phyloP scores from a whole-genome alignment of 2,329 filamentous ascomycete species.

The Zymoseptoria crescenta region DNA sequence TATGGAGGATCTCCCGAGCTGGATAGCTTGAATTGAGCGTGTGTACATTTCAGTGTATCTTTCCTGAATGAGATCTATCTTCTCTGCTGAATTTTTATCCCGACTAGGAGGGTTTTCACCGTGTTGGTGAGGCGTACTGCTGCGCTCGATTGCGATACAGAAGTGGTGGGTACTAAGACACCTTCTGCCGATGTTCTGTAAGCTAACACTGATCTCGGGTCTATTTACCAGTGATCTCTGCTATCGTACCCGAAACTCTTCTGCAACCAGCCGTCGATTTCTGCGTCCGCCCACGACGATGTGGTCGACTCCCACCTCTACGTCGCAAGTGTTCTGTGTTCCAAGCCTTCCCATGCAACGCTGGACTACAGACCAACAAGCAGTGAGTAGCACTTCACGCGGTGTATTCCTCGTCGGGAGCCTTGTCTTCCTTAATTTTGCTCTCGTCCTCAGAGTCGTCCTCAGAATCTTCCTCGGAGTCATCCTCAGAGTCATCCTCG shows the following conservation, averaged over 20 bases:
- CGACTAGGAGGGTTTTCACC: neutral
- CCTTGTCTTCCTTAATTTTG: no score
- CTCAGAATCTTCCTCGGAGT: no score
- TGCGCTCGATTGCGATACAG: neutral
- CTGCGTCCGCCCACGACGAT: no score
- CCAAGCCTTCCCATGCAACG: neutral
- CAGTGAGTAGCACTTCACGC: neutral
- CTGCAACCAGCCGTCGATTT: no score
- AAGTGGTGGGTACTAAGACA: neutral
- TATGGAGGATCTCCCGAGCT: constrained; percentile 3
- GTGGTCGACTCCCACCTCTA: neutral
- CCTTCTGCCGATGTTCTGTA: neutral
- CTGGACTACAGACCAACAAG: neutral
- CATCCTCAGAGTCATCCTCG: no score
- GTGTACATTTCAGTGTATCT: neutral
- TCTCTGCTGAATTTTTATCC: neutral
- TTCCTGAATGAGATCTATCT: neutral
- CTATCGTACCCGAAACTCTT: neutral
- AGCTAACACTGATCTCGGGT: neutral
- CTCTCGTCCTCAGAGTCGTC: no score
- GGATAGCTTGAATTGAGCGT: constrained; percentile 3
- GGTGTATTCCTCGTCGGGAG: neutral
- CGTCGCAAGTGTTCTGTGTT: neutral
- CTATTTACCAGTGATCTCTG: neutral
- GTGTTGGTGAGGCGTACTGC: neutral